A percentile compares a stretch with the other conserved stretches of the same genome.
phyloP scores from a whole-genome alignment of 2,329 filamentous ascomycete genomes.

The Botrytis porri region DNA sequence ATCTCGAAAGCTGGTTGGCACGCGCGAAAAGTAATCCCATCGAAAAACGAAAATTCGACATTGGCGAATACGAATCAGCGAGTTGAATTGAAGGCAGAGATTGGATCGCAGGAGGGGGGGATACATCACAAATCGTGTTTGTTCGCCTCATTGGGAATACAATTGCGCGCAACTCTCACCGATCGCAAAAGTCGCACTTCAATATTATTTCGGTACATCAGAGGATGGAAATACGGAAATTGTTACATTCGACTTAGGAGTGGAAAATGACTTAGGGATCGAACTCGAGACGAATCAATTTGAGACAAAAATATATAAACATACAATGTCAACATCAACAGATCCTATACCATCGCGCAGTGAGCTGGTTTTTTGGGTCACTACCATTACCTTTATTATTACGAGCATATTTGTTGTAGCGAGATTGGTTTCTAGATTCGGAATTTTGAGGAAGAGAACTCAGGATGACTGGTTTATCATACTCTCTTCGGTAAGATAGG shows the following conservation, averaged over 20 bases:
- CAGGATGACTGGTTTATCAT: conserved; percentile 82
- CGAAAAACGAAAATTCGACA: background rate
- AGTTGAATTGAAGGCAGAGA: background rate
- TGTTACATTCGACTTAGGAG: background rate
- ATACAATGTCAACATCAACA: conserved; percentile 13
- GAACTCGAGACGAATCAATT: background rate
- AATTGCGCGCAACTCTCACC: background rate
- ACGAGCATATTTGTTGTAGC: conserved; percentile 73
- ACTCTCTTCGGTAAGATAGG: conserved; percentile 63
- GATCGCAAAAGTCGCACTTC: background rate
- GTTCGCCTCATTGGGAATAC: background rate
- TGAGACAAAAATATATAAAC: background rate
- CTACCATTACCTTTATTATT: conserved; percentile 64
- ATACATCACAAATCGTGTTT: background rate
- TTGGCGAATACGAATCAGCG: conserved; percentile 8
- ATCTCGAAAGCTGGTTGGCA: conserved; percentile 6
- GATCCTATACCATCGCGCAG: conserved; percentile 38
- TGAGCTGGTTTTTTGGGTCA: conserved; percentile 65
- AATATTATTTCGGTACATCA: background rate
- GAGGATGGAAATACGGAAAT: conserved; percentile 9
- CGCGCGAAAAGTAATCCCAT: conserved; percentile 5
- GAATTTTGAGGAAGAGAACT: conserved; percentile 68
- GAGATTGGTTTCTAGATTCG: conserved; percentile 68
- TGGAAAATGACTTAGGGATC: background rate
- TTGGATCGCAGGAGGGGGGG: background rate